Percentiles rank a stretch among this genome's conserved stretches.
Evolutionary conservation across 345 rosid genomes (phyloP).

Genomic region (Camelina neglecta): DNA sequence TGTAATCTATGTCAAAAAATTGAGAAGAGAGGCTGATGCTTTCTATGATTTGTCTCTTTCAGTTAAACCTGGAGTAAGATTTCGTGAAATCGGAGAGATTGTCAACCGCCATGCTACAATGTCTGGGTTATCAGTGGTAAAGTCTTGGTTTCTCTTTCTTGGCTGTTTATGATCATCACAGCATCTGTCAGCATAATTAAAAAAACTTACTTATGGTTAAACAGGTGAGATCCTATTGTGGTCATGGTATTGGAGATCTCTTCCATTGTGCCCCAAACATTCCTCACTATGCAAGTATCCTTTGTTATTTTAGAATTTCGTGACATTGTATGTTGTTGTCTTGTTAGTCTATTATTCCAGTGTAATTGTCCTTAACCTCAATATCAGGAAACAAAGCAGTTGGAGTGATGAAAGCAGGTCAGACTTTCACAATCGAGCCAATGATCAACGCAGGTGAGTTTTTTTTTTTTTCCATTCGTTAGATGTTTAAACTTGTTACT

Average conservation of each 20-base stretch:
- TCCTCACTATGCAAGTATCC: conserved; percentile 96
- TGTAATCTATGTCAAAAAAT: not conserved
- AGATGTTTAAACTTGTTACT: not conserved
- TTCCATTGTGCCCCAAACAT: conserved; percentile 98
- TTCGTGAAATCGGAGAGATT: conserved; percentile 93
- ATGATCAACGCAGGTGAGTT: conserved; percentile 91
- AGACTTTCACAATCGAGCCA: conserved; percentile 96
- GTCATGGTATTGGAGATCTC: conserved; percentile 97
- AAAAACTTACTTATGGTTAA: conserved; percentile 25
- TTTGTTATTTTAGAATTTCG: conserved; percentile 34
- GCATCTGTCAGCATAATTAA: not conserved
- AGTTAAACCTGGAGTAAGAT: conserved; percentile 97
- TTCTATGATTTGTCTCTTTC: conserved; percentile 20
- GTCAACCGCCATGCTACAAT: conserved; percentile 87
- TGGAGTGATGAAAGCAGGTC: conserved; percentile 96
- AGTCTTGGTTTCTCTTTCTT: conserved; percentile 4
- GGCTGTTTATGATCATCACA: not conserved
- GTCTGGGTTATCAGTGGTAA: conserved; percentile 98
- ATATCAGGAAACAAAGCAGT: conserved; percentile 90
- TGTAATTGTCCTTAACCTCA: conserved; percentile 48
- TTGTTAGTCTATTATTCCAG: conserved; percentile 13
- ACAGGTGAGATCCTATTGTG: conserved; percentile 93
- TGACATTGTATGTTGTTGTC: not conserved
- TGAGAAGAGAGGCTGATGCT: conserved; percentile 10
- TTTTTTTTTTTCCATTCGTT: not conserved